Evolutionary conservation across 2,329 filamentous ascomycete genomes (phyloP).

Genomic region (Exserohilum turcica): DNA sequence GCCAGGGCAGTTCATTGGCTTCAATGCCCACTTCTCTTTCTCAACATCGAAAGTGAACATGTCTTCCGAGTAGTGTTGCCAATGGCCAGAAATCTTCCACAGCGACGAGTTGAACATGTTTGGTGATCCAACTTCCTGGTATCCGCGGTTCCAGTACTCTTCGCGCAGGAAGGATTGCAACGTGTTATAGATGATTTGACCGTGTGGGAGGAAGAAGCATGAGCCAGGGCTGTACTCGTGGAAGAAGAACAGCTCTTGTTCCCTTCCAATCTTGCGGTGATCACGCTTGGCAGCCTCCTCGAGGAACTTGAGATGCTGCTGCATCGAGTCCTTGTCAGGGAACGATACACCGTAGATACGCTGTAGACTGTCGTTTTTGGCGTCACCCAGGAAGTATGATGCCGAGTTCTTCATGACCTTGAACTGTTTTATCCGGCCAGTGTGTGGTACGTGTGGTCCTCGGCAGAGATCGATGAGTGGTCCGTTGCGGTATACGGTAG

Average conservation of each 20-base stretch:
- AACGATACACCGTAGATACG: slow-evolving; percentile 96
- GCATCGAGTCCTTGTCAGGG: slow-evolving; percentile 94
- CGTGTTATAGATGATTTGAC: slow-evolving; percentile 90
- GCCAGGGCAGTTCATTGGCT: slow-evolving; percentile 98
- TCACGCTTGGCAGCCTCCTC: slow-evolving; percentile 98
- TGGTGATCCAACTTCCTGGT: slow-evolving; percentile 92
- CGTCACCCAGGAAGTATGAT: slow-evolving; percentile 93
- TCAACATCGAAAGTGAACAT: slow-evolving; percentile 89
- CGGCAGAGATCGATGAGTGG: slow-evolving; percentile 94
- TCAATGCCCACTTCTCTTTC: slow-evolving; percentile 83
- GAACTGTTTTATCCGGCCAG: slow-evolving; percentile 91
- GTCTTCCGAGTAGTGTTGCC: slow-evolving; percentile 89
- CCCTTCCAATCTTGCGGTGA: slow-evolving; percentile 88
- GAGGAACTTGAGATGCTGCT: slow-evolving; percentile 91
- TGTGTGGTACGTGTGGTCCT: slow-evolving; percentile 92
- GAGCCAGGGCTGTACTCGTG: slow-evolving; percentile 91
- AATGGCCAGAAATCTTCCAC: slow-evolving; percentile 95
- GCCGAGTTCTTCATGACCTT: slow-evolving; percentile 86
- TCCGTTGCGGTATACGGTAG: slow-evolving; percentile 93
- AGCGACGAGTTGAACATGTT: slow-evolving; percentile 95
- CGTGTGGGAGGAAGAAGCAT: slow-evolving; percentile 89
- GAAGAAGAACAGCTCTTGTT: slow-evolving; percentile 98
- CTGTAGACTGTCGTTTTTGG: slow-evolving; percentile 92
- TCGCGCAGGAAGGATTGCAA: slow-evolving; percentile 79
- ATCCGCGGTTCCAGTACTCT: slow-evolving; percentile 91